Base-by-base conservation (phyloP, 371 early-diverging fungal genomes). In the Lichtheimia ramosa region DNA sequence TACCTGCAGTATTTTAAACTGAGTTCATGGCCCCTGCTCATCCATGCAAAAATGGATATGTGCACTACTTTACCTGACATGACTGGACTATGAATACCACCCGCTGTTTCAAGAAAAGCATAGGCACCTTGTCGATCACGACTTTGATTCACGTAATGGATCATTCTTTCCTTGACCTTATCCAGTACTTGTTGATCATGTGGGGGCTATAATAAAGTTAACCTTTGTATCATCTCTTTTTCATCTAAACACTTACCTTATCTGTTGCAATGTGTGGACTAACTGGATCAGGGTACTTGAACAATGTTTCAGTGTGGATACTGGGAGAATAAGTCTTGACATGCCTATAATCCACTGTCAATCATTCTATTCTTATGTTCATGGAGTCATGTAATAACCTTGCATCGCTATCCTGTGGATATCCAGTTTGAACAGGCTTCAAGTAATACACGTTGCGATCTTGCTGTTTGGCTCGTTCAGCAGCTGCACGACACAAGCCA, bases 351-450 rank as follows among this genome's bases (percentile, higher is more conserved):
- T 43, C 42, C 8, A 55, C 5, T 49, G 20, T 53, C 15, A 28
- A 15, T 15, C 42, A 50, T 40, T 24, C 5, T 24, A 4, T 50
- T 14, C 14, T 3, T 3, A 16, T 23, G 21, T 21, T 16, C 16
- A 34, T 27, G 25, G n/a, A n/a, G n/a, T n/a, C 34, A 50, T 24
- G 28, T 20, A 61, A 49, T 13, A 73, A 86, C 86, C 89, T 84
- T 57, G 86, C 85, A 71, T 93, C 94, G 46, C 87, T 85, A 69
- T 92, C 92, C 2, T 71, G 77, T 5, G 94, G 92, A 68, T 82
- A 93, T 2, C 92, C 94, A 1, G 94, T 93, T 66, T 93, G 94
- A 2, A 92, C 86, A 2, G 94, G 94, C 56, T 93, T 93, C 41
- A 92, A 43, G 62, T 91, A 92, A 52, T 79, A 82, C 0, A 87